phyloP scores from a whole-genome alignment of 257 asterid species.

The Solanum ahanhuiri region DNA sequence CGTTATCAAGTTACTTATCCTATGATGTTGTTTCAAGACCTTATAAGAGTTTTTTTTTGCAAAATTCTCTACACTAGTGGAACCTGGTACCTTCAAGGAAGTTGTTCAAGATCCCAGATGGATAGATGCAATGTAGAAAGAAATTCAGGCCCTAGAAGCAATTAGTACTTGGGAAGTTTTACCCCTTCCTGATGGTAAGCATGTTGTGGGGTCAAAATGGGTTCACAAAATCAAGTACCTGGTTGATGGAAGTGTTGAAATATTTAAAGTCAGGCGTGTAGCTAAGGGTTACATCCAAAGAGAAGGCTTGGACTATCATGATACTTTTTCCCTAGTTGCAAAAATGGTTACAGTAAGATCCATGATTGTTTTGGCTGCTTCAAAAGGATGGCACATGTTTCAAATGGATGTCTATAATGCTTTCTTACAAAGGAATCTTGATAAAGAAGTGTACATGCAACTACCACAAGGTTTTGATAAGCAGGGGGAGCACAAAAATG shows the following conservation, averaged over 20 bases:
- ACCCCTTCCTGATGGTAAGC: neutral
- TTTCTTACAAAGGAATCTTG: neutral
- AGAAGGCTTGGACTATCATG: neutral
- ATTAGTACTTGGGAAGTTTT: neutral
- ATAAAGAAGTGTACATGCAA: neutral
- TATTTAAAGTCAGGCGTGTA: neutral
- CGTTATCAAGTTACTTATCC: neutral
- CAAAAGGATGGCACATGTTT: neutral
- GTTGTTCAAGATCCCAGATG: neutral
- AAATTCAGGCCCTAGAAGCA: neutral
- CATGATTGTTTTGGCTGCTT: neutral
- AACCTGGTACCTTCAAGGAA: neutral
- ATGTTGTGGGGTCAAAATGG: neutral
- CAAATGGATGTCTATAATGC: neutral
- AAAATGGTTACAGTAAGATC: neutral
- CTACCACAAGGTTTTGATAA: neutral
- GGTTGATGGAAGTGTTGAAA: neutral
- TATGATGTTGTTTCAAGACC: neutral
- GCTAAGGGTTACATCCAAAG: neutral
- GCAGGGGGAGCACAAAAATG: neutral
- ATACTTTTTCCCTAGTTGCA: neutral
- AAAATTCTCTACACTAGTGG: neutral
- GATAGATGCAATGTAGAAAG: neutral
- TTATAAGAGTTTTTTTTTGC: neutral
- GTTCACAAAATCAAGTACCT: no score